Conservation (phyloP, 2,329 filamentous ascomycete genomes). For the Parastagonospora avenae region DNA sequence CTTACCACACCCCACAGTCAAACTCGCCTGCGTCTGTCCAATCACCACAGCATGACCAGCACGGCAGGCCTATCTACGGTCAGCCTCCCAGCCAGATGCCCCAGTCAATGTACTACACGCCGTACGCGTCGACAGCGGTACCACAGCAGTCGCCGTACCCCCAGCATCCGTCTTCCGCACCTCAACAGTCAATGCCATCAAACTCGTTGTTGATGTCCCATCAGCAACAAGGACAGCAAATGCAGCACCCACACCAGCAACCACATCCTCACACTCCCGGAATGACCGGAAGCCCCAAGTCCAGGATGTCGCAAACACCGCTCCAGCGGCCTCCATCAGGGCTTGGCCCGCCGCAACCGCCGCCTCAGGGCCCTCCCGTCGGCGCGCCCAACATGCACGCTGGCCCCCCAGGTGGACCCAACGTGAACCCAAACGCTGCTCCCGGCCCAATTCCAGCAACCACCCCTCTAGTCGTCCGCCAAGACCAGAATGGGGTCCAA, state of each 20-base stretch:
- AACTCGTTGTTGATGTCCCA: constrained; percentile 61
- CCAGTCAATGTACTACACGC: constrained; percentile 79
- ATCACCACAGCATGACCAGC: constrained; percentile 89
- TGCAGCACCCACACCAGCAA: constrained; percentile 47
- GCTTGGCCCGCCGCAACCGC: constrained; percentile 46
- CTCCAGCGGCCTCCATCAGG: constrained; percentile 64
- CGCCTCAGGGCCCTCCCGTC: constrained; percentile 48
- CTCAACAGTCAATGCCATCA: constrained; percentile 59
- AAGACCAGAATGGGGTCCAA: constrained; percentile 95
- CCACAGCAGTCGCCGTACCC: constrained; percentile 63
- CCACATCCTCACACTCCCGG: constrained; percentile 58
- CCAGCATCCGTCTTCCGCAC: constrained; percentile 60
- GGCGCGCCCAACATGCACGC: constrained; percentile 50
- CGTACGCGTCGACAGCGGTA: constrained; percentile 54
- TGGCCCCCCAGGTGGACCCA: constrained; percentile 48
- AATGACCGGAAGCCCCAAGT: constrained; percentile 65
- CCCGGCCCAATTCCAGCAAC: constrained; percentile 97
- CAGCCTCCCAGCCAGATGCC: constrained; percentile 79
- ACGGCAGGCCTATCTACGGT: constrained; percentile 80
- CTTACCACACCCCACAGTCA: constrained; percentile 90
- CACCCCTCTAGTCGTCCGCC: constrained; percentile 88
- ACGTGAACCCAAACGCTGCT: constrained; percentile 85
- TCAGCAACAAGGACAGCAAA: constrained; percentile 46
- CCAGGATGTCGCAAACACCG: constrained; percentile 54
- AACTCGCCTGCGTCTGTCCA: constrained; percentile 93